Evolutionary conservation across 2,329 filamentous ascomycete species (phyloP).

Genomic region (Chaetomiaceae sp.): DNA sequence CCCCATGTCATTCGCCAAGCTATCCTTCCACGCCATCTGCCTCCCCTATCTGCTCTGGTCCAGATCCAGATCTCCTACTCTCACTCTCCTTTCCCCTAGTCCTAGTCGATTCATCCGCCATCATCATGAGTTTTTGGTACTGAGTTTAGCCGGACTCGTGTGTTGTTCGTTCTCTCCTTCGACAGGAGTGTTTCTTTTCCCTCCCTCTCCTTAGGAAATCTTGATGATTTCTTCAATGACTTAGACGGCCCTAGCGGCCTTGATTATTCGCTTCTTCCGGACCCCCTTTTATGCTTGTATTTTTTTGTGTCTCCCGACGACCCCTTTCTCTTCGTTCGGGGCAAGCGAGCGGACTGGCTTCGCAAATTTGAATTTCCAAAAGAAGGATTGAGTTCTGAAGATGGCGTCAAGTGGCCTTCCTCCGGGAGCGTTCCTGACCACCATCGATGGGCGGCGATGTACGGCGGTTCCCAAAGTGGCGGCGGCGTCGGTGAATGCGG

Average conservation of each 20-base stretch:
- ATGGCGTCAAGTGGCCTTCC: slow-evolving; percentile 45
- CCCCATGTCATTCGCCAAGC: neutral
- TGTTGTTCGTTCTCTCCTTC: slow-evolving; percentile 19
- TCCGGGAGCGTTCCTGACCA: slow-evolving; percentile 47
- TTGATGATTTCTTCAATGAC: slow-evolving; percentile 39
- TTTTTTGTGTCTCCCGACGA: slow-evolving; percentile 26
- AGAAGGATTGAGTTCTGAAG: slow-evolving; percentile 16
- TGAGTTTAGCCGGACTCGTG: slow-evolving; percentile 29
- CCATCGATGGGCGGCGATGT: slow-evolving; percentile 48
- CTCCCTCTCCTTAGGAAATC: slow-evolving; percentile 20
- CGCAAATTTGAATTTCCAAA: slow-evolving; percentile 32
- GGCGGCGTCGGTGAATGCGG: slow-evolving; percentile 11
- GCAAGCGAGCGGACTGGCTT: slow-evolving; percentile 49
- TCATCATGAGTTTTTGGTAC: slow-evolving; percentile 27
- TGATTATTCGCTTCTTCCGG: slow-evolving; percentile 28
- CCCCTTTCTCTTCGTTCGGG: slow-evolving; percentile 29
- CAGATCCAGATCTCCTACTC: slow-evolving; percentile 18
- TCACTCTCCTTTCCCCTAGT: slow-evolving; percentile 20
- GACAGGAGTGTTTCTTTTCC: slow-evolving; percentile 21
- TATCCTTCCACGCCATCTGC: neutral
- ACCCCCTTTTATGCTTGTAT: slow-evolving; percentile 30
- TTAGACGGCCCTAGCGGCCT: slow-evolving; percentile 39
- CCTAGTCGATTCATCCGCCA: slow-evolving; percentile 27
- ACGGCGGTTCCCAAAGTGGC: slow-evolving; percentile 46
- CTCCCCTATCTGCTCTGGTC: slow-evolving; percentile 6